Evolutionary conservation across 768 basidiomycete species (phyloP), one percentile per base, ranked within the genome.

Genomic region (Tylopilus sp.): DNA sequence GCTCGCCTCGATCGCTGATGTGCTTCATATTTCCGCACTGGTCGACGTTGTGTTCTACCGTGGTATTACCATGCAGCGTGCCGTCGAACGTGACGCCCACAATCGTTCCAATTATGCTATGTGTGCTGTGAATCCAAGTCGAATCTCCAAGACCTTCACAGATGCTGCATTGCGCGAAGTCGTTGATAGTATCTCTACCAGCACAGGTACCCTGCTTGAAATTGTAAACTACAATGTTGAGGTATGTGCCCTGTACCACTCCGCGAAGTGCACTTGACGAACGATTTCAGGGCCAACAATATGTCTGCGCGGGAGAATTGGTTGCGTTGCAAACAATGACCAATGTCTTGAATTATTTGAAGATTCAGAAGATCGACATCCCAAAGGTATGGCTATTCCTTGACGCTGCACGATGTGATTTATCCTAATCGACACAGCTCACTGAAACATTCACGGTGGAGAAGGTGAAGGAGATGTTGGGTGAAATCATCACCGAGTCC

Each of bases 41-140:
- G 92, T 95, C 63, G 97, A 99, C 59, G 91, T 99, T 63, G 95
- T 99, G 23, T 99, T 99, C 80, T 99, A 98, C 71, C 92, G 97
- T 68, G 97, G 97, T 61, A 95, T 99, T 66, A 99, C 97, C 31
- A 99, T 98, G 97, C 97, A 98, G 66, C 92, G 97, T 21, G 97
- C 97, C 23, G 97, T 99, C 51, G 93, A 97, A 71, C 91, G 97
- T 28, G 97, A 99, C 65, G 77, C 86, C 2, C 76, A 89, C 51
- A 95, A 95, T 63, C 83, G 97, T 33, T 95, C 92, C 22, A 93
- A 95, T 67, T 99, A 98, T 62, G 95, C 93, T 9, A 98, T 99
- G 97, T 95, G 94, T 70, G 95, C 97, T n/a, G 90, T 97, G 60
- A 98, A 99, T 69, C 95, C 95, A 3, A 87, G 91, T 60, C 88